Evolutionary conservation across 441 rosid species (phyloP).

Genomic region (Croton laevigatus): DNA sequence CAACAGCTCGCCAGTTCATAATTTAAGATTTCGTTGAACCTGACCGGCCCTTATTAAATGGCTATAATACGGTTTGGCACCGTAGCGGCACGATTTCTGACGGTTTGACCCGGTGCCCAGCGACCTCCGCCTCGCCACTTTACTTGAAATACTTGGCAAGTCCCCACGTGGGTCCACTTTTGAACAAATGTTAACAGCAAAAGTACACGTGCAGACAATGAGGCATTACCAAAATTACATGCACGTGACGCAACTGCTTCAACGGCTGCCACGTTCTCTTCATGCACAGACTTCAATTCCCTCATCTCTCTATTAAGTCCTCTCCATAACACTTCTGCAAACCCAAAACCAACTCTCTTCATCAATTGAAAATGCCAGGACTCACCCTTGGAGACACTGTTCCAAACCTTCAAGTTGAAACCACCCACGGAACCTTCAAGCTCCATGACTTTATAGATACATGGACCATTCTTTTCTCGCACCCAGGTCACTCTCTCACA

Average conservation of each 20-base stretch:
- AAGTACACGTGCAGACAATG: slow-evolving; percentile 20
- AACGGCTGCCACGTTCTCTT: slow-evolving; percentile 41
- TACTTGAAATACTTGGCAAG: no score
- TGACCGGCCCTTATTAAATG: no score
- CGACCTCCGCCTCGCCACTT: no score
- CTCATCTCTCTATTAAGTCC: neutral
- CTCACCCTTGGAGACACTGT: slow-evolving; percentile 68
- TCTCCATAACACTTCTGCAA: neutral
- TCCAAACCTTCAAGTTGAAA: slow-evolving; percentile 43
- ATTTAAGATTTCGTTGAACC: no score
- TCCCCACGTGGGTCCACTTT: no score
- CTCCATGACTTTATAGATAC: slow-evolving; percentile 61
- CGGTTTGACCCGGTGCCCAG: no score
- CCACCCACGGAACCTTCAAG: slow-evolving; percentile 60
- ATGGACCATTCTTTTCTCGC: slow-evolving; percentile 85
- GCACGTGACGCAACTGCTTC: slow-evolving; percentile 3
- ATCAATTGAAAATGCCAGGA: slow-evolving; percentile 56
- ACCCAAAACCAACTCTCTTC: neutral
- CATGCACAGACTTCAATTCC: slow-evolving; percentile 32
- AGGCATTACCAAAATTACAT: neutral
- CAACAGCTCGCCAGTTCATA: no score
- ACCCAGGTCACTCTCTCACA: slow-evolving; percentile 41
- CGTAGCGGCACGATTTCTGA: no score
- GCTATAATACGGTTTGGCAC: no score
- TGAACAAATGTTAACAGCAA: neutral